These are phyloP conservation scores for Geotrichum citri-aurantii DNA, from an alignment of 1,139 yeast genomes.

Conservation along the genomic window DNA sequence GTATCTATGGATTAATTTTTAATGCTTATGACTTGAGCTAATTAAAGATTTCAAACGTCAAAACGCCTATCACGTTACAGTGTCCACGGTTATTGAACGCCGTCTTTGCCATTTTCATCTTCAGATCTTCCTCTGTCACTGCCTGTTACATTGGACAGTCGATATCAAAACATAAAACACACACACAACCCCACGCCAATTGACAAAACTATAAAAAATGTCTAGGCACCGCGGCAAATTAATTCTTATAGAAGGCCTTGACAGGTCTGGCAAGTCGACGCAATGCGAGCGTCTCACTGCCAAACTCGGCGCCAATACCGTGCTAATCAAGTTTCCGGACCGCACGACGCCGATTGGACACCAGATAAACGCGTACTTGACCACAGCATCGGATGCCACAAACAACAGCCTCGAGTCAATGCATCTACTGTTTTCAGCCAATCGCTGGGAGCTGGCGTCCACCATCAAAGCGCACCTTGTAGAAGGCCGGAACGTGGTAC, in stretches of 20 bases:
- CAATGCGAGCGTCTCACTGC: constrained; percentile 54
- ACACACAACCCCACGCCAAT: not conserved
- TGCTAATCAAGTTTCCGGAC: constrained; percentile 75
- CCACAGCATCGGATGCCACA: constrained; percentile 35
- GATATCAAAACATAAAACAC: no score
- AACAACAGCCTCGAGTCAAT: constrained; percentile 49
- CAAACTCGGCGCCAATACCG: constrained; percentile 38
- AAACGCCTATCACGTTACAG: not conserved
- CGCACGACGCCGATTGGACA: constrained; percentile 76
- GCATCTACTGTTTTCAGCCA: constrained; percentile 86
- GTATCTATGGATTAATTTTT: no score
- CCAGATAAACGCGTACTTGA: constrained; percentile 68
- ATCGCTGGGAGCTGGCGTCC: constrained; percentile 77
- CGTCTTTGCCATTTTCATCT: not conserved
- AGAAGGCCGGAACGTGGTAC: constrained; percentile 54
- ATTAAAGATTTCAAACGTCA: no score
- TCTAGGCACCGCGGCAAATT: constrained; percentile 52
- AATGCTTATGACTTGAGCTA: not conserved
- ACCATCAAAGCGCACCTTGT: constrained; percentile 45
- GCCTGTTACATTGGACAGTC: not conserved
- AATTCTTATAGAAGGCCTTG: constrained; percentile 86
- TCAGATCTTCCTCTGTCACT: no score
- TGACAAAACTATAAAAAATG: not conserved
- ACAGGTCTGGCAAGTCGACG: constrained; percentile 91
- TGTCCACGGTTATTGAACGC: not conserved